Percentiles rank a stretch among this genome's conserved stretches.
Conservation (phyloP, 2,329 filamentous ascomycete genomes). For the Aspergillus tanneri region DNA sequence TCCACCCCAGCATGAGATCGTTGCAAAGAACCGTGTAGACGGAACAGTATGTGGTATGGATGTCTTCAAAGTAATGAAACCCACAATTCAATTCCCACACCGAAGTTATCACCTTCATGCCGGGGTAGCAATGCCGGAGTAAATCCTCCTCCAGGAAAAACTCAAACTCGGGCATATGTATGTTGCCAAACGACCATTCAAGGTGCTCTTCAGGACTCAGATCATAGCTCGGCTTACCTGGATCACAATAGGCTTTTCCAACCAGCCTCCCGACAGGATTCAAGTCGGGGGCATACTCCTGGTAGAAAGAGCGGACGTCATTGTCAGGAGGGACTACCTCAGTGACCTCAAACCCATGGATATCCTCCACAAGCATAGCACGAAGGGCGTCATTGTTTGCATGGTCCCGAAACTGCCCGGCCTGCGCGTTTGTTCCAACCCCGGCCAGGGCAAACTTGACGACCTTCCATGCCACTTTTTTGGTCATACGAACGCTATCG, state of each 20-base stretch:
- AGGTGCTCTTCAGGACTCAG: constrained; percentile 36
- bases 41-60: constrained; percentile 56
- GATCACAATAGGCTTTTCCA: constrained; percentile 53
- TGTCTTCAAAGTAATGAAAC: constrained; percentile 62
- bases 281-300: constrained; percentile 43
- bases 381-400: constrained; percentile 36
- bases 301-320: constrained; percentile 51
- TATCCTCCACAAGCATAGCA: constrained; percentile 48
- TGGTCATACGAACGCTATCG: constrained; percentile 40
- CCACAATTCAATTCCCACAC: constrained; percentile 61
- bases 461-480: constrained; percentile 50
- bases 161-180: constrained; percentile 38
- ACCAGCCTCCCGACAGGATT: constrained; percentile 54
- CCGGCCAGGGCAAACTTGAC: constrained; percentile 53
- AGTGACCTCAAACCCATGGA: constrained; percentile 62
- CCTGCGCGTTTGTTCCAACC: constrained; percentile 43
- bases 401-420: constrained; percentile 39
- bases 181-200: constrained; percentile 23
- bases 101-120: constrained; percentile 61
- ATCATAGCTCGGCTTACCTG: constrained; percentile 40
- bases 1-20: constrained; percentile 67
- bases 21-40: constrained; percentile 68
- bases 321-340: constrained; percentile 50
- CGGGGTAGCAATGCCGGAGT: constrained; percentile 58
- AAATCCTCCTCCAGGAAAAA: constrained; percentile 69